These are phyloP conservation scores for Conticribra weissflogii DNA, from an alignment of 108 stramenopile genomes.

Conservation along the genomic window DNA sequence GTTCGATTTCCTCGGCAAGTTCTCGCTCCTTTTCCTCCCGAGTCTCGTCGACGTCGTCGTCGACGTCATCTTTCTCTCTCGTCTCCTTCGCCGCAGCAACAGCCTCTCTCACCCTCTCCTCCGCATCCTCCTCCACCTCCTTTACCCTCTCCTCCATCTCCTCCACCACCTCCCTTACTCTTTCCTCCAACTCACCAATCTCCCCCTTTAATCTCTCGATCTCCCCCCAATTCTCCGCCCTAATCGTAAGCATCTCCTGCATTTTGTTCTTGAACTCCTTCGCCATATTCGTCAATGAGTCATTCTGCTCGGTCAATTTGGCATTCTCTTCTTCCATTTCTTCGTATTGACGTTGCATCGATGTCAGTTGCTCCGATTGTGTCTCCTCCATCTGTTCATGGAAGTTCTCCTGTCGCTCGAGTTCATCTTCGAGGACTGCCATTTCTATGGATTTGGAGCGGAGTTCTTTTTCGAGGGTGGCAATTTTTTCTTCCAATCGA, in stretches of 20 bases:
- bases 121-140: slow-evolving; percentile 14
- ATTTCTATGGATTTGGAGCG: too few species aligned
- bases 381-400: too few species aligned
- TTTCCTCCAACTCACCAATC: not conserved
- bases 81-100: slow-evolving; percentile 3
- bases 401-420: too few species aligned
- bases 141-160: slow-evolving; percentile 8
- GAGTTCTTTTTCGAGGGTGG: too few species aligned
- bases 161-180: slow-evolving; percentile 1
- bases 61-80: not conserved
- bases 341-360: too few species aligned
- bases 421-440: too few species aligned
- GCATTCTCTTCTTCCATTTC: too few species aligned
- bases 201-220: not conserved
- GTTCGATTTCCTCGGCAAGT: slow-evolving; percentile 32
- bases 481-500: too few species aligned
- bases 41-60: not conserved
- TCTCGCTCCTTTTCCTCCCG: slow-evolving; percentile 12
- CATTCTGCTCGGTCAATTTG: not conserved
- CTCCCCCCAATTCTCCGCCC: too few species aligned
- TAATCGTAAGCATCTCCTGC: too few species aligned
- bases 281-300: slow-evolving; percentile 2
- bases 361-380: too few species aligned
- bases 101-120: not conserved
- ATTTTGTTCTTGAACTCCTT: slow-evolving; percentile 11